Evolutionary conservation across 208 protist genomes (phyloP), one percentile per base, ranked within the genome.

Genomic region (Acanthamoeba triangularis): DNA sequence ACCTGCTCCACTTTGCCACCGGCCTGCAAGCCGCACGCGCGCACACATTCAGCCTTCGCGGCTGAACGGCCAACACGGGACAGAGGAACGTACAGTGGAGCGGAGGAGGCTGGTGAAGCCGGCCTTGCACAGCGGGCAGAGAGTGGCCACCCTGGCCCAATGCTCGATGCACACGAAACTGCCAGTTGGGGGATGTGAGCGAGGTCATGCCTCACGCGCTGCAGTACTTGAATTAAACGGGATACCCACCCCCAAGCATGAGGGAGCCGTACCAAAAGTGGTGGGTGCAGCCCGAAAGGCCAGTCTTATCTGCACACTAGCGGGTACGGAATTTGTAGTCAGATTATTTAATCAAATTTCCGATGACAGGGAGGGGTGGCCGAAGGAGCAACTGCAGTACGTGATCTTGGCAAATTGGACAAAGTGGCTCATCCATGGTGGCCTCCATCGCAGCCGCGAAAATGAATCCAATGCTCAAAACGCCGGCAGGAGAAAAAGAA

Each of bases 91-190:
- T 78, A 78, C 69, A 33, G 69, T 78, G 33, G 69, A 7, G 8
- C 69, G 35, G 30, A 78, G 69, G 69, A 88, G 78, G 28, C 23
- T 18, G 35, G 78, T 61, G 78, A 88, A 56, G 78, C 78, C 41
- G 35, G 78, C 16, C 78, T 88, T 88, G 78, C 78, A 88, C 47
- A 88, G n/a, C 47, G 78, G 78, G 47, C 78, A 88, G 18, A 35
- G 0, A 35, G 20, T 56, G 78, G 78, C 18, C 16, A 88, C 78
- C 33, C 0, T 88, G 41, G 47, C 49, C 78, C 78, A 88, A 20
- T 88, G 47, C 78, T 61, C 37, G 8, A 88, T 88, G 78, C 78
- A 88, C 78, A 33, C 37, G 33, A 56, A 88, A 56, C 78, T 78
- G 69, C 20, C n/a, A n/a, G 30, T 8, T 25, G 20, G 69, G 30